Evolutionary conservation across 2,329 filamentous ascomycete genomes (phyloP).

Genomic region (Cladosporium colombiae): DNA sequence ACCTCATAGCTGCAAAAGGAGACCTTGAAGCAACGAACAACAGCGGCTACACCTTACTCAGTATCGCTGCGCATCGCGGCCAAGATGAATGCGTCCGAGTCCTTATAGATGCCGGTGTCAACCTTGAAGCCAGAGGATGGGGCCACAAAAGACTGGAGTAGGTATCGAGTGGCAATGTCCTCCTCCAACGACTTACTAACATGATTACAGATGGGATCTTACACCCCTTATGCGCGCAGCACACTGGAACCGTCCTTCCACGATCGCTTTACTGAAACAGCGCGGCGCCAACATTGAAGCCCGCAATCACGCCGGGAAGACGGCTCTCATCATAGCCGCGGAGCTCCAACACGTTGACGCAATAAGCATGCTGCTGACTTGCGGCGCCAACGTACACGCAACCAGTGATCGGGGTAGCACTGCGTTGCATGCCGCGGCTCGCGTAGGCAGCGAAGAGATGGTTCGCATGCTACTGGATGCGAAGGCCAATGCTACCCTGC

Average conservation of each 20-base stretch:
- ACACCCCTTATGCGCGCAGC: constrained; percentile 3
- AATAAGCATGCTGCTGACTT: constrained; percentile 8
- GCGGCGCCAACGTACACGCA: constrained; percentile 11
- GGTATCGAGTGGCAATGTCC: background rate
- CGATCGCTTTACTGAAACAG: background rate
- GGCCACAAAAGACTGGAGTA: background rate
- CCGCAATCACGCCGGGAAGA: background rate
- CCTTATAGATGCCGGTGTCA: constrained; percentile 8
- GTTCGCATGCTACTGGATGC: constrained; percentile 6
- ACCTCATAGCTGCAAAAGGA: constrained; percentile 8
- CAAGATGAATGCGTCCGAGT: constrained; percentile 10
- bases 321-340: background rate
- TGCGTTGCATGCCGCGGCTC: constrained; percentile 4
- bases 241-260: background rate
- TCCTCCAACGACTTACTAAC: background rate
- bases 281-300: constrained; percentile 4
- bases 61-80: constrained; percentile 8
- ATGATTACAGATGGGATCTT: background rate
- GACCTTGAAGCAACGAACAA: constrained; percentile 4
- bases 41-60: constrained; percentile 5
- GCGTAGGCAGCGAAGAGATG: background rate
- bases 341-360: background rate
- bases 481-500: background rate
- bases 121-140: constrained; percentile 5
- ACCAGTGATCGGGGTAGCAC: background rate